Evolutionary conservation across 805 yeast genomes (phyloP).

Genomic region (Wickerhamomyces canadensis): DNA sequence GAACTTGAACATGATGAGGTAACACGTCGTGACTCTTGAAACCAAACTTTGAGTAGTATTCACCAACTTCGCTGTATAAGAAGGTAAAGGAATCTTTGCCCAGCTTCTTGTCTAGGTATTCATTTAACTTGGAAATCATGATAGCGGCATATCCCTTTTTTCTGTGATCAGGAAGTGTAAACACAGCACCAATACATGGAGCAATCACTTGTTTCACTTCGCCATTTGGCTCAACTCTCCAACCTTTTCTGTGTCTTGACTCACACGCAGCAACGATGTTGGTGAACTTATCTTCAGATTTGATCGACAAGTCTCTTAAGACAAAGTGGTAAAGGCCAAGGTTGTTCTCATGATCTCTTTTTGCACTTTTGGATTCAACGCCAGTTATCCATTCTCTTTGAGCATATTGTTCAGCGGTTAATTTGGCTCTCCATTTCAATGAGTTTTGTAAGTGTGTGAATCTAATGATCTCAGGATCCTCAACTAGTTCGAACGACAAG

Average conservation of each 20-base stretch:
- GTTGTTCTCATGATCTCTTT: slow-evolving; percentile 9
- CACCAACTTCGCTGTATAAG: slow-evolving; percentile 72
- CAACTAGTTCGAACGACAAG: slow-evolving; percentile 10
- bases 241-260: slow-evolving; percentile 33
- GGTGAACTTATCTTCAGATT: slow-evolving; percentile 16
- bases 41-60: slow-evolving; percentile 60
- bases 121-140: slow-evolving; percentile 37
- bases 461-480: slow-evolving; percentile 29
- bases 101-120: slow-evolving; percentile 29
- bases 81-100: slow-evolving; percentile 30
- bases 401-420: slow-evolving; percentile 30
- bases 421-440: slow-evolving; percentile 28
- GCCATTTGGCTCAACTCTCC: slow-evolving; percentile 24
- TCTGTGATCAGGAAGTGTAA: slow-evolving; percentile 41
- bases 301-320: slow-evolving; percentile 24
- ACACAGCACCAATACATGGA: slow-evolving; percentile 57
- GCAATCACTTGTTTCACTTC: slow-evolving; percentile 25
- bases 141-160: slow-evolving; percentile 49
- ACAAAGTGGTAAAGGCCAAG: slow-evolving; percentile 34
- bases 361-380: slow-evolving; percentile 20
- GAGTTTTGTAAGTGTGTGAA: slow-evolving; percentile 32
- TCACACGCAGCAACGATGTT: slow-evolving; percentile 38
- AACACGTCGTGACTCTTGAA: slow-evolving; percentile 39
- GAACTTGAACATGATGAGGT: slow-evolving; percentile 24
- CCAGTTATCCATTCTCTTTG: slow-evolving; percentile 32